Evolutionary conservation across 495 filamentous ascomycete genomes (phyloP), one percentile per base, ranked within the genome.

Genomic region (Talaromyces ruber): DNA sequence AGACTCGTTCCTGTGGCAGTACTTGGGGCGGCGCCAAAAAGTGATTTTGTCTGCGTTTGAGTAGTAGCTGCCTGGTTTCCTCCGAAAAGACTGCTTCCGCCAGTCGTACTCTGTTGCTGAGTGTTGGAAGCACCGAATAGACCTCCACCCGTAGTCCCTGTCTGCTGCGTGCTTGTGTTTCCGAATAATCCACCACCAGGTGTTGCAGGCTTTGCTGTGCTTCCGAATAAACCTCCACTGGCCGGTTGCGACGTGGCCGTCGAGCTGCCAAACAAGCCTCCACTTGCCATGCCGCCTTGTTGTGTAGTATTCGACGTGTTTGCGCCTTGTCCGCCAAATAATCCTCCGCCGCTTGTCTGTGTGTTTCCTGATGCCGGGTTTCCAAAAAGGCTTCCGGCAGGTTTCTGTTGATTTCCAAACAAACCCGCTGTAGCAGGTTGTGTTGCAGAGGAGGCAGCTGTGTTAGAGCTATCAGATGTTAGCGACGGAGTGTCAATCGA

Each of bases 181-280:
- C 63, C 67, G 54, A 72, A 74, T 43, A 71, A 63, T 21, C 67
- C 64, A 16, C 64, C 64, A n/a, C 64, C 66, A 65, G 60, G 67
- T 26, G 52, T 65, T 7, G 66, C 62, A 65, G 68, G 9, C 63
- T 56, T 37, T 62, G 67, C 25, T 68, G 73, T 51, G 58, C 58
- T 68, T 67, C 72, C 72, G 64, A 77, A 78, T 7, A 77, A 64
- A 63, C 67, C 68, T 26, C 71, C 76, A 54, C 69, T 73, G 50
- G 73, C 76, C 60, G 79, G 76, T 58, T 82, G 79, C 57, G 80
- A 71, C 28, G 76, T 66, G 52, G 74, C 64, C 3, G 73, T 69
- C 9, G 81, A 64, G 45, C 71, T 71, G 51, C 81, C 83, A 70
- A 88, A 88, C 59, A 86, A 69, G 39, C 77, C 75, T 29, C 79